Conservation (phyloP, 1,284 basidiomycete genomes). For the Paramarasmius palmivorus region DNA sequence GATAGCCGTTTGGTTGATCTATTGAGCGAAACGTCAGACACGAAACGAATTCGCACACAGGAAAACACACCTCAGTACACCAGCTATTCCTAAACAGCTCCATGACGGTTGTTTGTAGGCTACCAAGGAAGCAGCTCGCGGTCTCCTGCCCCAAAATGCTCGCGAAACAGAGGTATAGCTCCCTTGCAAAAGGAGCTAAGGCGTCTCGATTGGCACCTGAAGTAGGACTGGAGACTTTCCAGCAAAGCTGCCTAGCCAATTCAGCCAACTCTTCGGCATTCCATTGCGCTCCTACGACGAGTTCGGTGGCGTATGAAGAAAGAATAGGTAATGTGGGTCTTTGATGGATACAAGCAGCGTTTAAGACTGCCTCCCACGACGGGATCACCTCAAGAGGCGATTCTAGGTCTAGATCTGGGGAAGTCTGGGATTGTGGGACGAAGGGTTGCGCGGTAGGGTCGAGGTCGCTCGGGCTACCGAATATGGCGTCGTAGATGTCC, state of each 20-base stretch:
- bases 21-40: constrained; percentile 3
- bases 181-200: constrained; percentile 28
- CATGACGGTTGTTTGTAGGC: constrained; percentile 28
- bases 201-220: constrained; percentile 15
- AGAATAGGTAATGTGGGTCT: constrained; percentile 5
- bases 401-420: constrained; percentile 1
- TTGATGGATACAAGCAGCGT: background rate
- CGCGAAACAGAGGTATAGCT: constrained; percentile 26
- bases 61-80: constrained; percentile 29
- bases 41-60: background rate
- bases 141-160: constrained; percentile 18
- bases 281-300: constrained; percentile 20
- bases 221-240: constrained; percentile 18
- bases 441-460: constrained; percentile 13
- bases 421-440: background rate
- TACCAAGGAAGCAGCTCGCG: constrained; percentile 27
- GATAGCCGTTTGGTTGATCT: constrained; percentile 12
- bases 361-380: constrained; percentile 9
- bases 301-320: constrained; percentile 4
- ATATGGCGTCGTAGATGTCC: constrained; percentile 1
- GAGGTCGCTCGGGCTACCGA: constrained; percentile 4
- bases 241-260: constrained; percentile 27
- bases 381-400: background rate
- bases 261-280: constrained; percentile 20
- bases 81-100: constrained; percentile 33